Conservation (phyloP, 148 eudicot species). For the Camellia granthamiana region DNA sequence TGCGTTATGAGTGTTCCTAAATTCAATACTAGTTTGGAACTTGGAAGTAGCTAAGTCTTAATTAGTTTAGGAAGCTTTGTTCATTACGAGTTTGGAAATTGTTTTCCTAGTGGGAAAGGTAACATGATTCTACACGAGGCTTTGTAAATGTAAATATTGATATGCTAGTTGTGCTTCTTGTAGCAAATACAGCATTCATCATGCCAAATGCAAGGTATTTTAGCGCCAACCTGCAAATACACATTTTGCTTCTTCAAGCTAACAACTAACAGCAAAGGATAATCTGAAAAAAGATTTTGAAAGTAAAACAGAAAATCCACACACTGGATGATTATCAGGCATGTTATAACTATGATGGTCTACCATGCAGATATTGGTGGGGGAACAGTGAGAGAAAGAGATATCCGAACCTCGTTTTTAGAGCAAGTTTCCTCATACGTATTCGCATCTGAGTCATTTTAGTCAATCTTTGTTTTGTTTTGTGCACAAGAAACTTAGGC, state of each 20-base stretch:
- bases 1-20: too few species aligned
- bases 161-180: neutral
- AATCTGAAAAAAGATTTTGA: neutral
- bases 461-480: slow-evolving; percentile 82
- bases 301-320: neutral
- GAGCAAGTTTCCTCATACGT: slow-evolving; percentile 90
- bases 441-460: slow-evolving; percentile 97
- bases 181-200: neutral
- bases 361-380: neutral
- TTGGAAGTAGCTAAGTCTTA: too few species aligned
- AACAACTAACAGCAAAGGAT: too few species aligned
- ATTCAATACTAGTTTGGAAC: too few species aligned
- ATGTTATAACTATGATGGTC: neutral
- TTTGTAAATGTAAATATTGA: neutral
- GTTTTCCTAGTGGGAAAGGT: too few species aligned
- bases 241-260: neutral
- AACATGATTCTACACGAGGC: neutral
- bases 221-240: neutral
- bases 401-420: slow-evolving; percentile 64
- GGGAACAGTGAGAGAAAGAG: neutral
- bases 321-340: neutral
- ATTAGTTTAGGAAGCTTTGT: too few species aligned
- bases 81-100: too few species aligned
- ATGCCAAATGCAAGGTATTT: neutral
- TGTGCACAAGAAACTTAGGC: slow-evolving; percentile 89